These are phyloP conservation scores for Tillandsia fasciculata DNA, from an alignment of 176 grass and related monocot genomes.

Conservation along the genomic window DNA sequence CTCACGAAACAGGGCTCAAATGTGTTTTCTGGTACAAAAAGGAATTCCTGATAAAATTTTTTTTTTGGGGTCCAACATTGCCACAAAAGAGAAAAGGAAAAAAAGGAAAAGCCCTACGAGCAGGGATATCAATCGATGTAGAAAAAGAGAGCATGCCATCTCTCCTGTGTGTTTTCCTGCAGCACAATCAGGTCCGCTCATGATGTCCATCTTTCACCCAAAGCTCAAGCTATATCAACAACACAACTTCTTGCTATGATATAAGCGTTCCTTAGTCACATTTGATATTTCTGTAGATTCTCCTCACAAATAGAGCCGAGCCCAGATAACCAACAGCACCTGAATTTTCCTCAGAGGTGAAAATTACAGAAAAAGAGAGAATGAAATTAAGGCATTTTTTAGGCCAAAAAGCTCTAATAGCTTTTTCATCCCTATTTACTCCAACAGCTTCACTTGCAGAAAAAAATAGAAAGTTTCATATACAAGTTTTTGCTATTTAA, in stretches of 20 bases:
- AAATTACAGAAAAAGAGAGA: background rate
- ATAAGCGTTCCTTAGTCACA: conserved; percentile 57
- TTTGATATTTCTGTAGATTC: conserved; percentile 99
- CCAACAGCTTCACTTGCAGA: too few species aligned
- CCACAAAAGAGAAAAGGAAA: conserved; percentile 9
- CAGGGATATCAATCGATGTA: conserved; percentile 26
- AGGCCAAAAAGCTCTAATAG: too few species aligned
- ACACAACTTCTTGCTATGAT: conserved; percentile 25
- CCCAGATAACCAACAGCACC: conserved; percentile 95
- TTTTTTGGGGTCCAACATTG: background rate
- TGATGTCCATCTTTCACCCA: conserved; percentile 12
- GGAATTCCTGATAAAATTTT: background rate
- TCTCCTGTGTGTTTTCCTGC: conserved; percentile 38
- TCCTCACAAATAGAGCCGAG: conserved; percentile 87
- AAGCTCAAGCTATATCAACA: conserved; percentile 16
- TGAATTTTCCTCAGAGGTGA: conserved; percentile 28
- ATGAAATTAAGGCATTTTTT: background rate
- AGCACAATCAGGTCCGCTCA: conserved; percentile 41
- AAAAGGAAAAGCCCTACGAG: conserved; percentile 18
- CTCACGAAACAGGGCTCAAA: background rate
- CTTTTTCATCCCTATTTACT: too few species aligned
- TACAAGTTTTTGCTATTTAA: too few species aligned
- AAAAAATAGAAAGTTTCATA: too few species aligned
- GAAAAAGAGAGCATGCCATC: conserved; percentile 20
- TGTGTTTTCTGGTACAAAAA: background rate